Base-by-base conservation (phyloP, 2,329 filamentous ascomycete genomes). In the Cladosporium sp. region DNA sequence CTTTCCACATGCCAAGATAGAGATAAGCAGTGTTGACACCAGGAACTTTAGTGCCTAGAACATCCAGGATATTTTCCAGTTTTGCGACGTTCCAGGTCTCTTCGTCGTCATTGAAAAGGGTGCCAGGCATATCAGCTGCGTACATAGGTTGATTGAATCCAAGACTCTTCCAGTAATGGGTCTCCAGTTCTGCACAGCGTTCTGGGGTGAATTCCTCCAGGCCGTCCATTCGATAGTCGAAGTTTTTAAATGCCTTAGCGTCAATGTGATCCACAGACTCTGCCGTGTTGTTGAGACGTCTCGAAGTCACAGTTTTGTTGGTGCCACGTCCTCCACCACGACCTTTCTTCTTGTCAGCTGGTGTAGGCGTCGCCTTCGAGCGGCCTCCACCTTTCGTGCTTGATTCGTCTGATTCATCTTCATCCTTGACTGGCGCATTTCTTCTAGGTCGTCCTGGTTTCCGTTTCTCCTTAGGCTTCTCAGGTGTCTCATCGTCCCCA, bases 1-100 rank as follows among this genome's bases (percentile, higher is more conserved):
- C 93, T 75, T 97, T 97, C 94, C 94, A 99, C 94, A 99, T 99
- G 43, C 94, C 94, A 60, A 99, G 82, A 71, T 99, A 99, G 1
- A 99, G 84, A 70, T 99, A 99, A 1, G 94, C 93, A 1, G 93
- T 99, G 70, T 99, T 99, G 70, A 99, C 95, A 65, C 94, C 94
- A 3, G 94, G 95, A 8, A 99, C 91, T 67, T 97, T 96, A 58
- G 92, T 93, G 6, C 94, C 94, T 1, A 99, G 81, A 3, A 97
- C 90, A 73, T 99, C 94, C 39, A 99, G 82, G 58, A 99, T 77
- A 66, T 97, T 99, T 12, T 91, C 90, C 30, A 99, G 82, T 71
- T 96, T 95, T 67, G 95, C 94, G 45, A 99, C 85, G 67, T 99
- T 99, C 94, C 94, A 99, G 34, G 80, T 81, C 6, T 89, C 88